These are phyloP conservation scores for Xylaria sp. DNA, from an alignment of 2,329 filamentous ascomycete species.

Conservation along the genomic window DNA sequence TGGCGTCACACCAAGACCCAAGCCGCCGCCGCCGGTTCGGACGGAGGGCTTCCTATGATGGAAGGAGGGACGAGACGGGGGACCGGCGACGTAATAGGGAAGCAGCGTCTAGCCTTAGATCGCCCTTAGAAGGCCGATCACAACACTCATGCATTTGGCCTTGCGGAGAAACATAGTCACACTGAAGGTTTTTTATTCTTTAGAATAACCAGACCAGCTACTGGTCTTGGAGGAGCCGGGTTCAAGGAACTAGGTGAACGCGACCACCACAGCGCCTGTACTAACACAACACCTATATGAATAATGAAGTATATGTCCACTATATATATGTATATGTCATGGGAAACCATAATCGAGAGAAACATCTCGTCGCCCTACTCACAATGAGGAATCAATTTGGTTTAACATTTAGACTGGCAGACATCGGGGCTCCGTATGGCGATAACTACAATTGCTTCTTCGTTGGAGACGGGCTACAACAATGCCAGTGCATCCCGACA, in stretches of 20 bases:
- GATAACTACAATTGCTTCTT: too few relatives aligned
- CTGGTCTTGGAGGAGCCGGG: not conserved
- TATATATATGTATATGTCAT: too few relatives aligned
- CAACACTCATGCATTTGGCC: not conserved
- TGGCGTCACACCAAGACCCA: slow-evolving; percentile 56
- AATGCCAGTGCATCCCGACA: too few relatives aligned
- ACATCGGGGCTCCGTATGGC: too few relatives aligned
- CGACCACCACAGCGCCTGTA: not conserved
- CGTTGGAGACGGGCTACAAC: too few relatives aligned
- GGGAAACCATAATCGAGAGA: too few relatives aligned
- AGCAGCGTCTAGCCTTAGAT: not conserved
- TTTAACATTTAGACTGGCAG: not conserved
- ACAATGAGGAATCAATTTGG: not conserved
- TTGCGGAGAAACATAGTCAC: not conserved
- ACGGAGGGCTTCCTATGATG: slow-evolving; percentile 39
- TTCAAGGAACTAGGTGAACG: not conserved
- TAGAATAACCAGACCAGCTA: not conserved
- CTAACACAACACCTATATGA: not conserved
- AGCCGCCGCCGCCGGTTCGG: slow-evolving; percentile 35
- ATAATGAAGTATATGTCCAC: not conserved
- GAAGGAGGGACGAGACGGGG: not conserved
- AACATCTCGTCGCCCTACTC: not conserved
- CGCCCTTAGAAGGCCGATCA: not conserved
- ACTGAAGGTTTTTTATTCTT: too few relatives aligned
- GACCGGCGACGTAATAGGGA: too few relatives aligned